Evolutionary conservation across 2,329 filamentous ascomycete genomes (phyloP).

Genomic region (Aureobasidium vineae): DNA sequence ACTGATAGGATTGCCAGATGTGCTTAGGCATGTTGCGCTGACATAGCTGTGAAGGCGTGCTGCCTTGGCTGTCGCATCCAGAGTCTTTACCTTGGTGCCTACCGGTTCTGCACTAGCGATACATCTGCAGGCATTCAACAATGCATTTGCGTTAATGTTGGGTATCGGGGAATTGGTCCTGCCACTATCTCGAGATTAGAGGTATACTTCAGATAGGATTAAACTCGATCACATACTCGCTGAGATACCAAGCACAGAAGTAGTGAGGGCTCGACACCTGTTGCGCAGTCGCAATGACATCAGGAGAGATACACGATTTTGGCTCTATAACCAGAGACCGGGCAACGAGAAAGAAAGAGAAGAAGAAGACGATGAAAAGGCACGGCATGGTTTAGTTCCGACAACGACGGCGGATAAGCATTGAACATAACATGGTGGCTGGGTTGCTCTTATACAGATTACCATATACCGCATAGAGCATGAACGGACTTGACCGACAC

Average conservation of each 20-base stretch:
- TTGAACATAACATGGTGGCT: too few relatives aligned
- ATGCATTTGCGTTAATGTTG: not conserved
- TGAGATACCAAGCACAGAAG: not conserved
- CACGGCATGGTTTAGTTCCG: not conserved
- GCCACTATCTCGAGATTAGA: not conserved
- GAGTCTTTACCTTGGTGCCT: not conserved
- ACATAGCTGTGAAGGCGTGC: slow-evolving; percentile 5
- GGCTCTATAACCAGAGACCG: not conserved
- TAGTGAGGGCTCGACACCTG: not conserved
- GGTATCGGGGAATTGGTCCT: not conserved
- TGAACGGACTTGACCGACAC: not conserved
- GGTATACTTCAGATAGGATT: too few relatives aligned
- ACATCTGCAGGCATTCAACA: not conserved
- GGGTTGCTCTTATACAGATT: not conserved
- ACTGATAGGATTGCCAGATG: not conserved
- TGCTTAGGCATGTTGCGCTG: not conserved
- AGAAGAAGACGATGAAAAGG: not conserved
- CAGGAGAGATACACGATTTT: not conserved
- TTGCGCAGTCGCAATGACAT: not conserved
- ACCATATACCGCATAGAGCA: not conserved
- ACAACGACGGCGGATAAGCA: not conserved
- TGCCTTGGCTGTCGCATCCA: not conserved
- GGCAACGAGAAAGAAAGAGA: not conserved
- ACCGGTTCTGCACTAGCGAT: not conserved
- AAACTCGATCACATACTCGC: not conserved